Conservation (phyloP, 1,284 basidiomycete species). For the Tilletiaria anomala region DNA sequence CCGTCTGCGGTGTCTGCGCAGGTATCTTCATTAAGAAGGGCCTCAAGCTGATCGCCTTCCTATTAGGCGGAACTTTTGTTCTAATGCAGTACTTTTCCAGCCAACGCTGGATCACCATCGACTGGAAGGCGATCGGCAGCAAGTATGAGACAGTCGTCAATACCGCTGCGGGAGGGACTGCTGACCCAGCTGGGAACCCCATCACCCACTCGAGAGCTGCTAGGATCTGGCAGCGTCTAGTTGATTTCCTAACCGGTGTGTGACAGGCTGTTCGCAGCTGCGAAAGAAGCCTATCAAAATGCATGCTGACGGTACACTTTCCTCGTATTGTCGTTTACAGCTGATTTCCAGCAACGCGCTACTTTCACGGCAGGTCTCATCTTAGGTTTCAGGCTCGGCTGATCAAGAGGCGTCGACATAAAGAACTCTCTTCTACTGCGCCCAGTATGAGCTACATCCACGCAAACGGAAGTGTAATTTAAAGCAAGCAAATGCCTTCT, state of each 20-base stretch:
- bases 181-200: not conserved
- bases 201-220: conserved; percentile 5
- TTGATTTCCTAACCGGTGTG: no score
- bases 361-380: conserved; percentile 46
- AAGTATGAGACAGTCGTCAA: conserved; percentile 61
- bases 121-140: conserved; percentile 54
- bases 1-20: conserved; percentile 59
- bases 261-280: no score
- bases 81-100: conserved; percentile 33
- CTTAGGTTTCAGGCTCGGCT: conserved; percentile 45
- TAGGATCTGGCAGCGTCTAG: conserved; percentile 56
- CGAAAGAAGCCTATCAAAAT: no score
- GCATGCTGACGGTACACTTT: no score
- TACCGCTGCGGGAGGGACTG: conserved; percentile 45
- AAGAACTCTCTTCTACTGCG: no score
- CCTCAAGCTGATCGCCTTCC: conserved; percentile 63
- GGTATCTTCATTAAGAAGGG: conserved; percentile 93
- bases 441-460: no score
- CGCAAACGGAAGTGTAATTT: no score
- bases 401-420: no score
- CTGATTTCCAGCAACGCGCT: conserved; percentile 66
- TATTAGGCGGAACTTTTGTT: conserved; percentile 49
- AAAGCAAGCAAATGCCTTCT: no score
- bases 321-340: no score
- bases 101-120: conserved; percentile 52